A percentile compares a stretch with the other conserved stretches of the same genome.
phyloP scores from a whole-genome alignment of 129 eudicot species.

The Smallanthus sonchifolius region DNA sequence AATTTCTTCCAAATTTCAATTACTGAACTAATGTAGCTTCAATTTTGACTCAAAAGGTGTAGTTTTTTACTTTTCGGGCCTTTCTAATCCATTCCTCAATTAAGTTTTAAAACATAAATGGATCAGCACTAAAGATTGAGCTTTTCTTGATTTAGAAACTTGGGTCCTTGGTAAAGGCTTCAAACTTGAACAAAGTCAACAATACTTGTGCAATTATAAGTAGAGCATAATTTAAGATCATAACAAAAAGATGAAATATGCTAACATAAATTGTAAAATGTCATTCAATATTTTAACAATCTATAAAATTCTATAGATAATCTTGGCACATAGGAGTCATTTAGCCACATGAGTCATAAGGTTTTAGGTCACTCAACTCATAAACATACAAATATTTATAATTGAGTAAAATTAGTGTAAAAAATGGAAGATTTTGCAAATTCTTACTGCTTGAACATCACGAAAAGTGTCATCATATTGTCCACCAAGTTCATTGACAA shows the following conservation, averaged over 20 bases:
- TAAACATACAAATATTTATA: neutral
- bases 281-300: neutral
- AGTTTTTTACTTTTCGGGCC: neutral
- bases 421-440: neutral
- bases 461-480: constrained; percentile 88
- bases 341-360: neutral
- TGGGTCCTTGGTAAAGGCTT: constrained; percentile 9
- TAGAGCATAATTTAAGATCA: neutral
- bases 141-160: neutral
- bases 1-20: neutral
- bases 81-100: neutral
- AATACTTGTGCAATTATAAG: neutral
- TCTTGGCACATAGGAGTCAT: neutral
- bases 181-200: constrained; percentile 6
- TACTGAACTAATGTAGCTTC: constrained; percentile 8
- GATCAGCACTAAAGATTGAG: neutral
- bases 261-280: neutral
- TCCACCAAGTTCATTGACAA: constrained; percentile 74
- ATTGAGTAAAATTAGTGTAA: neutral
- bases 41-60: neutral
- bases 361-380: neutral
- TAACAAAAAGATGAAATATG: neutral
- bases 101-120: neutral
- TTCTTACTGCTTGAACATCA: constrained; percentile 78
- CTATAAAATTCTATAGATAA: neutral